Evolutionary conservation across 2,329 filamentous ascomycete genomes (phyloP), one percentile per base, ranked within the genome.

Genomic region (Blastomyces silverae): DNA sequence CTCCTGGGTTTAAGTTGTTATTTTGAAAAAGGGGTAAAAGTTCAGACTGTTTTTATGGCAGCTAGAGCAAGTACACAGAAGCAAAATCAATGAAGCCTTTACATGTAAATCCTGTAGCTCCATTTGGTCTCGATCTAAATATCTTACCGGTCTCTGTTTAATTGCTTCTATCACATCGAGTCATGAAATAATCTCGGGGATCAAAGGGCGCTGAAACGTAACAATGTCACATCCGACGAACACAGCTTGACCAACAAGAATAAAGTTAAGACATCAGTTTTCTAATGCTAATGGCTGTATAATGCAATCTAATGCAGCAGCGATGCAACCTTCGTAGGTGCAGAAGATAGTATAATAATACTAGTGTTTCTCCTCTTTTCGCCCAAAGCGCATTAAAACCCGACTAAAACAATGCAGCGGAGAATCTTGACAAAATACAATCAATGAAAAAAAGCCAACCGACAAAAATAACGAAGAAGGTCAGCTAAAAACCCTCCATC

Each of bases 401-500:
- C 22, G 5, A 11, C 13, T 48, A 48, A 17, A 61, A 50, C 22
- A 28, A 61, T 11, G n/a, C 20, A 37, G 3, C 37, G 2, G 58
- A 42, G 15, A 22, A 53, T 20, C 20, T 34, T 31, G 17, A 22
- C 15, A 62, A 8, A 37, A n/a, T n/a, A 8, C 17, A 25, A 52
- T 31, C n/a, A 62, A 37, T 22, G 28, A 7, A 17, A 34, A 56
- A 11, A 48, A 37, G n/a, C 58, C 13, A 53, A 53, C 50, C 22
- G 31, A 6, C 25, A 15, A 6, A 28, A n/a, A 28, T 1, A 53
- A 31, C 6, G 13, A 2, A 20, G 48, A 28, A 28, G 10, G n/a
- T 34, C 2, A 57, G 6, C 37, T 59, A 61, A 55, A 68, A 65
- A 15, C 69, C 60, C 60, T 71, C 70, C 74, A 73, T 76, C n/a